These are phyloP conservation scores for Linnemannia schmuckeri DNA, from an alignment of 192 early-diverging fungal species.

Conservation along the genomic window DNA sequence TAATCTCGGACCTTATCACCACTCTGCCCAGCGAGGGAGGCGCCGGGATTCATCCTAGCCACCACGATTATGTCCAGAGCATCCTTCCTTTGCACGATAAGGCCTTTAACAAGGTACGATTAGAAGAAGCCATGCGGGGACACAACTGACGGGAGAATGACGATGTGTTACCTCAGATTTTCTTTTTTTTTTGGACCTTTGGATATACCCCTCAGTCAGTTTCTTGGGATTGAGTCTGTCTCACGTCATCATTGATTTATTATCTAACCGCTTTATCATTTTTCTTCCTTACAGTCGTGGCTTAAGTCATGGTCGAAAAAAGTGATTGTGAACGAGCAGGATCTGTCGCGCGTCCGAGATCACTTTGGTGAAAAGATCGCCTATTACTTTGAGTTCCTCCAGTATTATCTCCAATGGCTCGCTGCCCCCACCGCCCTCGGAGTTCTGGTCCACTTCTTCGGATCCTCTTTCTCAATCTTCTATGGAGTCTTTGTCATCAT, in stretches of 20 bases:
- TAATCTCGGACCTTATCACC: constrained; percentile 76
- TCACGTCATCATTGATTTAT: constrained; percentile 4
- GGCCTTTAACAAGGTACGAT: constrained; percentile 77
- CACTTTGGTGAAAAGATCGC: constrained; percentile 91
- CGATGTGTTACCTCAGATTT: not conserved
- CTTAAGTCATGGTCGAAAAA: constrained; percentile 84
- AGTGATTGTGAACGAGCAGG: constrained; percentile 79
- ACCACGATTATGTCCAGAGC: constrained; percentile 71
- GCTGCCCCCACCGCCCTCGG: constrained; percentile 77
- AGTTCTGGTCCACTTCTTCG: constrained; percentile 65
- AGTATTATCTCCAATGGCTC: constrained; percentile 88
- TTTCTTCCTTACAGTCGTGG: constrained; percentile 68
- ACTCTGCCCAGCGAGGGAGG: constrained; percentile 69
- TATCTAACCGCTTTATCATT: not conserved
- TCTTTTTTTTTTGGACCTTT: not conserved
- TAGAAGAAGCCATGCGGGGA: not conserved
- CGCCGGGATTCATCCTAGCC: constrained; percentile 66
- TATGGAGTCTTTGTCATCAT: constrained; percentile 76
- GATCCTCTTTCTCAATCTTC: constrained; percentile 70
- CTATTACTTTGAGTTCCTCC: constrained; percentile 96
- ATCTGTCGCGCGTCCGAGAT: constrained; percentile 81
- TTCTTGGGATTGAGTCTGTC: not conserved
- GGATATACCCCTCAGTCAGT: not conserved
- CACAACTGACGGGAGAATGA: not conserved
- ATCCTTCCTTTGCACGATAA: constrained; percentile 87